Conservation (phyloP, 2,329 filamentous ascomycete species). For the Fusarium sp. region DNA sequence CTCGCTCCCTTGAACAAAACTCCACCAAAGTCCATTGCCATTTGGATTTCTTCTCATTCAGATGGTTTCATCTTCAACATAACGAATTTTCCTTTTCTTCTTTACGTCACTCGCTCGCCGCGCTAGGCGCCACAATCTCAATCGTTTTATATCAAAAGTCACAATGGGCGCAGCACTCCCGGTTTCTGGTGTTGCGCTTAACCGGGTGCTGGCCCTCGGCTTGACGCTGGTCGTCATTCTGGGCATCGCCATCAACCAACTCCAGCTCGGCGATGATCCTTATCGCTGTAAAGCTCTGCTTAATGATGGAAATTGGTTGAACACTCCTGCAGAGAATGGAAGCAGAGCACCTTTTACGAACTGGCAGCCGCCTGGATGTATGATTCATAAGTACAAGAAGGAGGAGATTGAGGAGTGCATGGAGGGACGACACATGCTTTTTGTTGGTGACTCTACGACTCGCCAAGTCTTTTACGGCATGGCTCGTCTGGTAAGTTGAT, state of each 20-base stretch:
- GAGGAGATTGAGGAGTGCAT: slow-evolving; percentile 66
- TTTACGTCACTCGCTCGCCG: slow-evolving; percentile 20
- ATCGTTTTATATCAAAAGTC: slow-evolving; percentile 2
- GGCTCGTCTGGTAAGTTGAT: slow-evolving; percentile 45
- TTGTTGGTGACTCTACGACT: slow-evolving; percentile 70
- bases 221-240: slow-evolving; percentile 43
- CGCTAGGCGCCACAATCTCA: slow-evolving; percentile 11
- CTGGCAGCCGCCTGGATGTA: slow-evolving; percentile 72
- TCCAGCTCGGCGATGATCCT: slow-evolving; percentile 55
- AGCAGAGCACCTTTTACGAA: slow-evolving; percentile 54
- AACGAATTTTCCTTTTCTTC: neutral
- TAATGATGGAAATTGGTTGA: slow-evolving; percentile 63
- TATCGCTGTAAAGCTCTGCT: slow-evolving; percentile 66
- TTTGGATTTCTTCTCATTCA: neutral
- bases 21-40: neutral
- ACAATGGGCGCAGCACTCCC: slow-evolving; percentile 26
- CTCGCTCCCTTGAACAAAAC: slow-evolving; percentile 11
- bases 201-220: slow-evolving; percentile 31
- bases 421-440: slow-evolving; percentile 62
- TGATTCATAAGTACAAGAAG: slow-evolving; percentile 66
- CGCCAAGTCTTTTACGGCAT: slow-evolving; percentile 70
- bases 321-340: slow-evolving; percentile 49
- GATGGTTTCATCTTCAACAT: slow-evolving; percentile 14
- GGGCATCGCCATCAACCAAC: slow-evolving; percentile 33
- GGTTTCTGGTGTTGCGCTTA: slow-evolving; percentile 29